Conservation (phyloP, 768 basidiomycete genomes). For the Suillus cothurnatus region DNA sequence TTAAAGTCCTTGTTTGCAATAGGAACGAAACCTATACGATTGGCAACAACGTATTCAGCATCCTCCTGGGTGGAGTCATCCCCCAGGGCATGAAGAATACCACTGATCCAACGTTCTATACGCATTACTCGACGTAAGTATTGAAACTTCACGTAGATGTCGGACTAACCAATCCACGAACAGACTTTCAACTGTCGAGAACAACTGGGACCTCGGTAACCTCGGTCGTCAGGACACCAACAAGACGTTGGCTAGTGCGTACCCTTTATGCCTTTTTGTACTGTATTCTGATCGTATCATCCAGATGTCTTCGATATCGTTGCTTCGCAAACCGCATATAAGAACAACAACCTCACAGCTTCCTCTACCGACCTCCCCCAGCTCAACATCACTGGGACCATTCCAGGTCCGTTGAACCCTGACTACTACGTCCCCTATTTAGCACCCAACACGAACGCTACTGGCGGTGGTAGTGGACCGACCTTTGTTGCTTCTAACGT, state of each 20-base stretch:
- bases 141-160: neutral
- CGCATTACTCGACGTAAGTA: slow-evolving; percentile 55
- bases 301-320: slow-evolving; percentile 57
- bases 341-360: slow-evolving; percentile 39
- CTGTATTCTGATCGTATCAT: slow-evolving; percentile 1
- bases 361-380: slow-evolving; percentile 29
- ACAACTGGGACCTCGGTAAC: slow-evolving; percentile 63
- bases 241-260: slow-evolving; percentile 33
- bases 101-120: slow-evolving; percentile 56
- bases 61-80: slow-evolving; percentile 49
- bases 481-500: slow-evolving; percentile 40
- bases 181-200: slow-evolving; percentile 53
- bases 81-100: slow-evolving; percentile 45
- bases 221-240: slow-evolving; percentile 63
- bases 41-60: slow-evolving; percentile 49
- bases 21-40: slow-evolving; percentile 32
- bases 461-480: slow-evolving; percentile 44
- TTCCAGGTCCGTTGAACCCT: slow-evolving; percentile 47
- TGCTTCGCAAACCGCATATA: slow-evolving; percentile 47
- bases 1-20: slow-evolving; percentile 3
- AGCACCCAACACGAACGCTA: slow-evolving; percentile 42
- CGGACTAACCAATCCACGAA: neutral
- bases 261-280: neutral
- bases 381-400: slow-evolving; percentile 43
- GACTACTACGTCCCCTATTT: slow-evolving; percentile 43